phyloP scores from a whole-genome alignment of 1,139 yeast genomes.

The Entelexis sorbosivorans region DNA sequence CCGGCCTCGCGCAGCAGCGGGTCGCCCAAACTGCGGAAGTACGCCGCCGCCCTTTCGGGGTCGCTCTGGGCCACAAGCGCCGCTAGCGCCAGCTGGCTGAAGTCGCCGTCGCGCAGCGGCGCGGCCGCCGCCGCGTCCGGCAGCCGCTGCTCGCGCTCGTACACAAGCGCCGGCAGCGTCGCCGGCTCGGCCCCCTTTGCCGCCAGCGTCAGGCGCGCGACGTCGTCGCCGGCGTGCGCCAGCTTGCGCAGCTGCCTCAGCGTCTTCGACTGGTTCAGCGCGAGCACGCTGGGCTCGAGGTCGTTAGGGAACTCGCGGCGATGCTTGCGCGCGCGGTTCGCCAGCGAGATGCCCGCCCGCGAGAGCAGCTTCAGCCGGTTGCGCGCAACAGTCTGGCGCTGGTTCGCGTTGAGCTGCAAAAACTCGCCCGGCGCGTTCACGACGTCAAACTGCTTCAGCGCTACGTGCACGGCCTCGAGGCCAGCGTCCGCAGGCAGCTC shows the following conservation, averaged over 20 bases:
- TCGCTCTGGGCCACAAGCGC: background rate
- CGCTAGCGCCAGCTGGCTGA: background rate
- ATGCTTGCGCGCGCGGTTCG: conserved; percentile 11
- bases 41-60: background rate
- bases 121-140: background rate
- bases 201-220: conserved; percentile 13
- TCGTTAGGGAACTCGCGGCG: conserved; percentile 12
- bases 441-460: conserved; percentile 13
- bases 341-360: conserved; percentile 16
- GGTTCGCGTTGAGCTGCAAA: conserved; percentile 18
- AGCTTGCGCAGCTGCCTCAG: conserved; percentile 8
- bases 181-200: conserved; percentile 3
- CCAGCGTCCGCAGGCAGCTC: conserved; percentile 6
- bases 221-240: background rate
- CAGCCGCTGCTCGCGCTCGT: background rate
- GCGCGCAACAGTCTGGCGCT: conserved; percentile 16
- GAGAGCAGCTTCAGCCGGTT: conserved; percentile 20
- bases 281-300: conserved; percentile 17
- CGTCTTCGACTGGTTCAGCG: background rate
- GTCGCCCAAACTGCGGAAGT: conserved; percentile 8
- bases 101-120: background rate
- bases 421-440: background rate
- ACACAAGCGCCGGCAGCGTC: background rate
- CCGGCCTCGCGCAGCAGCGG: conserved; percentile 11
- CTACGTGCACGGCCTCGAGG: conserved; percentile 11